Conservation (phyloP, 2,329 filamentous ascomycete genomes). For the Decorospora gaudefroyi region DNA sequence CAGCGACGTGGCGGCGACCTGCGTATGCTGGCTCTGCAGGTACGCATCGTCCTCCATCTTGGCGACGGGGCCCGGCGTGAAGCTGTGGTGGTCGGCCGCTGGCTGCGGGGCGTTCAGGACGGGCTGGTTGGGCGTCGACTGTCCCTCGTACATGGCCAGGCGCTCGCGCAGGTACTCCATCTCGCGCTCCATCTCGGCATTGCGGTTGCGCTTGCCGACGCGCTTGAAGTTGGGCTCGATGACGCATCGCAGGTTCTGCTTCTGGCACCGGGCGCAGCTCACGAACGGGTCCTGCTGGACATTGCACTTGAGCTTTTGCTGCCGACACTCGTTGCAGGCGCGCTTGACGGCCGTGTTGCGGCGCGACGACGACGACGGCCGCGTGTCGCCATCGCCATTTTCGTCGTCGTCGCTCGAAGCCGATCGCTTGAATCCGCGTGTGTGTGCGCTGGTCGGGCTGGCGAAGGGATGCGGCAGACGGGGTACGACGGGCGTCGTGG, state of each 20-base stretch:
- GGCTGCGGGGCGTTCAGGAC: slow-evolving; percentile 34
- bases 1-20: slow-evolving; percentile 47
- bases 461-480: slow-evolving; percentile 34
- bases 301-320: slow-evolving; percentile 87
- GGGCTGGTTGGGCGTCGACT: slow-evolving; percentile 44
- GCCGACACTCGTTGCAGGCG: slow-evolving; percentile 82
- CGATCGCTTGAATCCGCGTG: slow-evolving; percentile 45
- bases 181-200: slow-evolving; percentile 85
- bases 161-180: slow-evolving; percentile 65
- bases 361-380: slow-evolving; percentile 32
- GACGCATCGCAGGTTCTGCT: slow-evolving; percentile 79
- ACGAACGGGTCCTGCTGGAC: slow-evolving; percentile 80
- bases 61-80: slow-evolving; percentile 25
- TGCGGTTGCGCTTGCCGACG: slow-evolving; percentile 78
- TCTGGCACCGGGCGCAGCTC: slow-evolving; percentile 75
- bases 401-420: slow-evolving; percentile 48
- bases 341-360: slow-evolving; percentile 60
- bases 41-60: slow-evolving; percentile 44
- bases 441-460: slow-evolving; percentile 38
- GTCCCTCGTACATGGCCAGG: slow-evolving; percentile 64
- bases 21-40: slow-evolving; percentile 44
- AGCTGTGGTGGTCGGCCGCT: slow-evolving; percentile 29
- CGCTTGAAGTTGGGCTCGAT: slow-evolving; percentile 89
- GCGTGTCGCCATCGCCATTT: slow-evolving; percentile 36
- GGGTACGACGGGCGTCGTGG: slow-evolving; percentile 38